These are phyloP conservation scores for Dothideomycetes sp. DNA, from an alignment of 2,329 filamentous ascomycete genomes.

Conservation along the genomic window DNA sequence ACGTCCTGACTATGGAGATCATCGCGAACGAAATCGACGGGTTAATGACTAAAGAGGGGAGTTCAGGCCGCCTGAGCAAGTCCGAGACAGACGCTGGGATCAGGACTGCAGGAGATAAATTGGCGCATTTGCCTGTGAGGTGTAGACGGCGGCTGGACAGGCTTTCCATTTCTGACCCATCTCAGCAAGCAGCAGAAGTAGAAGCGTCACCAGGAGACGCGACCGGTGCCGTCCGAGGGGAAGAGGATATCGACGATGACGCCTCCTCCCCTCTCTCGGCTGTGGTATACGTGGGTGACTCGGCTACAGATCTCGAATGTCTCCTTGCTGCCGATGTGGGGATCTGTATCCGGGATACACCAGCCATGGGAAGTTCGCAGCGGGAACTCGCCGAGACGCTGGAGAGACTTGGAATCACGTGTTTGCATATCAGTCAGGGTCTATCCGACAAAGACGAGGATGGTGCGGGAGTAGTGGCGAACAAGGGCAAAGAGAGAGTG, in stretches of 20 bases:
- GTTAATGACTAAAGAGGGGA: constrained; percentile 14
- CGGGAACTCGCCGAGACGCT: constrained; percentile 23
- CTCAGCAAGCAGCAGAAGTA: neutral
- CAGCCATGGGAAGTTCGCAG: constrained; percentile 22
- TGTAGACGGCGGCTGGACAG: constrained; percentile 2
- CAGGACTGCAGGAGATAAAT: constrained; percentile 31
- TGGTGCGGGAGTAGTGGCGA: too few relatives aligned
- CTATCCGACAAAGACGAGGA: neutral
- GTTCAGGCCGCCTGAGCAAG: constrained; percentile 17
- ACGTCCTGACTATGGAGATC: constrained; percentile 13
- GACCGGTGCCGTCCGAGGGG: neutral
- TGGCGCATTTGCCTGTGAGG: constrained; percentile 15
- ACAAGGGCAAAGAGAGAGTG: too few relatives aligned
- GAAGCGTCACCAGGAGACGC: neutral
- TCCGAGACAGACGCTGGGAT: constrained; percentile 15
- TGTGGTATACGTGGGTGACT: constrained; percentile 37
- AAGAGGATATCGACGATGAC: too few relatives aligned
- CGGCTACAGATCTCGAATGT: constrained; percentile 35
- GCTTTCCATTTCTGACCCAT: neutral
- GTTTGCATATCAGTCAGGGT: neutral
- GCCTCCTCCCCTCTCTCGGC: too few relatives aligned
- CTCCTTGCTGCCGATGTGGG: constrained; percentile 34
- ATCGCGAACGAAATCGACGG: constrained; percentile 26
- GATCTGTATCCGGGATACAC: constrained; percentile 32
- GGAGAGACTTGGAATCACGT: constrained; percentile 11